These are phyloP conservation scores for Globomyces sp. DNA, from an alignment of 371 early-diverging fungal species.

Conservation along the genomic window DNA sequence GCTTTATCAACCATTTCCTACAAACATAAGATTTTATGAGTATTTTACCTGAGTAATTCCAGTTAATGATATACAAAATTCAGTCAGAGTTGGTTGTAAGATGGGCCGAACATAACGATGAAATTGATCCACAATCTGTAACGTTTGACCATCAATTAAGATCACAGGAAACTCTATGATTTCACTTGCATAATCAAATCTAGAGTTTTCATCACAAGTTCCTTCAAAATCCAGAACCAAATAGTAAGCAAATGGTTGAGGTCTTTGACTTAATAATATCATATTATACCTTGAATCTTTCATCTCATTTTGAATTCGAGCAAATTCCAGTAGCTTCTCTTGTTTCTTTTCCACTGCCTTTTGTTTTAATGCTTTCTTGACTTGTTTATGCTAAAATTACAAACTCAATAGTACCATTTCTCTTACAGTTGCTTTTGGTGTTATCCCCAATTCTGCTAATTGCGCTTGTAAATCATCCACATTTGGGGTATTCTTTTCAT, in stretches of 20 bases:
- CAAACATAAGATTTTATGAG: too few species aligned
- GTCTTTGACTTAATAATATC: not conserved
- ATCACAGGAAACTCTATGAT: slow-evolving; percentile 86
- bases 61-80: slow-evolving; percentile 72
- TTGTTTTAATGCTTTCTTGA: not conserved
- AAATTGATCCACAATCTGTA: slow-evolving; percentile 54
- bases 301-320: not conserved
- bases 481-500: slow-evolving; percentile 2
- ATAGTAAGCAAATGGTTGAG: slow-evolving; percentile 31
- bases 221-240: slow-evolving; percentile 81
- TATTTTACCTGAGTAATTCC: slow-evolving; percentile 57
- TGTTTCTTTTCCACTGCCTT: not conserved
- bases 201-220: slow-evolving; percentile 62
- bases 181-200: slow-evolving; percentile 61
- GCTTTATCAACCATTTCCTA: slow-evolving; percentile 57
- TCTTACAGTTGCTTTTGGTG: not conserved
- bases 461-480: not conserved
- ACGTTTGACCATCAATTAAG: slow-evolving; percentile 56
- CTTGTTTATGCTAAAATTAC: not conserved
- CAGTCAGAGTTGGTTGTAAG: slow-evolving; percentile 60
- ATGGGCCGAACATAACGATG: slow-evolving; percentile 71
- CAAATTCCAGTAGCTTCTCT: slow-evolving; percentile 7
- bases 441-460: slow-evolving; percentile 5
- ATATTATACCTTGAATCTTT: not conserved
- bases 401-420: not conserved